A percentile compares a stretch with the other conserved stretches of the same genome.
These are phyloP conservation scores for Margaritispora aquatica DNA, from an alignment of 495 filamentous ascomycete species.

Conservation along the genomic window DNA sequence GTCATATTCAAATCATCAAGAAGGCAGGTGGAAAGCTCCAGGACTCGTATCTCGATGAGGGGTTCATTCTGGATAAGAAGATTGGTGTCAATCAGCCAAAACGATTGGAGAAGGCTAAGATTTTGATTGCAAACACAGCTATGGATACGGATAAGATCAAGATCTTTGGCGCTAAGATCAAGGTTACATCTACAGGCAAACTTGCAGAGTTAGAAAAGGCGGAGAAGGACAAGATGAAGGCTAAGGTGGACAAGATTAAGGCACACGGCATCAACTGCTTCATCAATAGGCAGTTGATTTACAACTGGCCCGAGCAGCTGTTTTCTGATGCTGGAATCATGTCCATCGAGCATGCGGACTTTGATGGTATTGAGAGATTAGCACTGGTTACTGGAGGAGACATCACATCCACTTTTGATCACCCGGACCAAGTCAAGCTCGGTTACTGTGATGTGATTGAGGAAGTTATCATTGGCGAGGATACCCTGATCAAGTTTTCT, in stretches of 20 bases:
- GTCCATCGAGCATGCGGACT: slow-evolving; percentile 98
- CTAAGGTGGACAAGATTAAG: slow-evolving; percentile 98
- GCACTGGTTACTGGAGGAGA: slow-evolving; percentile 95
- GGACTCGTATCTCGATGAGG: slow-evolving; percentile 95
- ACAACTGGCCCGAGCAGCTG: slow-evolving; percentile 99
- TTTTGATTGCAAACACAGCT: slow-evolving; percentile 92
- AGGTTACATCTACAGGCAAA: slow-evolving; percentile 92
- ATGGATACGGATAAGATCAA: slow-evolving; percentile 99
- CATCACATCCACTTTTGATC: slow-evolving; percentile 96
- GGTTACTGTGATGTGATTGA: slow-evolving; percentile 94
- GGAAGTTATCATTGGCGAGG: slow-evolving; percentile 96
- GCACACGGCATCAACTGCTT: slow-evolving; percentile 99
- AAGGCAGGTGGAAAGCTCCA: slow-evolving; percentile 96
- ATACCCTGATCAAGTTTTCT: slow-evolving; percentile 94
- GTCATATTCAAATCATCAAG: slow-evolving; percentile 98
- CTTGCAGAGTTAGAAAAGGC: slow-evolving; percentile 95
- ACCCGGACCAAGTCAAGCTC: slow-evolving; percentile 93
- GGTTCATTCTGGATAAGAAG: slow-evolving; percentile 97
- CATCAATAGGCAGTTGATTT: slow-evolving; percentile 97
- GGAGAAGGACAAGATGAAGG: slow-evolving; percentile 98
- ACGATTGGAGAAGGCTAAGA: slow-evolving; percentile 94
- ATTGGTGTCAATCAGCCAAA: slow-evolving; percentile 99
- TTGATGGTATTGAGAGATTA: slow-evolving; percentile 93
- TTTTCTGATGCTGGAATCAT: slow-evolving; percentile 97
- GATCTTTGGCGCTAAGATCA: slow-evolving; percentile 94